phyloP scores from a whole-genome alignment of 2,329 filamentous ascomycete species.

The Emmonsiellopsis sp. region DNA sequence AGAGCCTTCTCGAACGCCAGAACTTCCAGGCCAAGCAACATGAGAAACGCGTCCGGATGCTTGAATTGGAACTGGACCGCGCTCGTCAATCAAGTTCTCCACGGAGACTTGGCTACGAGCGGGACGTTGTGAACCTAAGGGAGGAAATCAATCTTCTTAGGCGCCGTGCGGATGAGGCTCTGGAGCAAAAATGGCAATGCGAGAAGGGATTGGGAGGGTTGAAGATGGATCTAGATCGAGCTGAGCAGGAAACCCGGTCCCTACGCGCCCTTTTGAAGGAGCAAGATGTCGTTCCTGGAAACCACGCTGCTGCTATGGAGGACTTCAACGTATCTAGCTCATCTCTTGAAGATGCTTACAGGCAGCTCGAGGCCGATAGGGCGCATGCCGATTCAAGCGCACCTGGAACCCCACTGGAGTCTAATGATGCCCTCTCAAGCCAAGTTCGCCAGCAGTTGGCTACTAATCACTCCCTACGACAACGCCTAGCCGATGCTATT shows the following conservation, averaged over 20 bases:
- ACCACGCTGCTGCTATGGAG: slow-evolving; percentile 38
- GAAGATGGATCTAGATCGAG: slow-evolving; percentile 94
- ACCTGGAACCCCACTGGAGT: background rate
- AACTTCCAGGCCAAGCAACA: slow-evolving; percentile 77
- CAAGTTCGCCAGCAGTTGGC: slow-evolving; percentile 73
- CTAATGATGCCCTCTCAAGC: slow-evolving; percentile 50
- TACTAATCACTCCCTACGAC: slow-evolving; percentile 65
- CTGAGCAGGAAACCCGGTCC: slow-evolving; percentile 84
- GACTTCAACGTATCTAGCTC: slow-evolving; percentile 53
- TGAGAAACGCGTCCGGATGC: slow-evolving; percentile 63
- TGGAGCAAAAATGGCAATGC: slow-evolving; percentile 93
- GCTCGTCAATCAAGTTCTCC: slow-evolving; percentile 57
- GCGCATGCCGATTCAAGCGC: slow-evolving; percentile 54
- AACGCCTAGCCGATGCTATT: slow-evolving; percentile 69
- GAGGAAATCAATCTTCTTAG: slow-evolving; percentile 78
- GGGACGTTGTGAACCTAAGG: slow-evolving; percentile 68
- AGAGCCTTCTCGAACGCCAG: slow-evolving; percentile 75
- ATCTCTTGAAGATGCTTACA: slow-evolving; percentile 64
- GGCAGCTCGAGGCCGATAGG: slow-evolving; percentile 60
- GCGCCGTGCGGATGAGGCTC: slow-evolving; percentile 79
- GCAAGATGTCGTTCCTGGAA: slow-evolving; percentile 68
- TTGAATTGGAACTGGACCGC: slow-evolving; percentile 70
- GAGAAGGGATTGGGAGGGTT: slow-evolving; percentile 81
- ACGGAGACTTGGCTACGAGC: slow-evolving; percentile 69
- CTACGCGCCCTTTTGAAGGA: slow-evolving; percentile 69